These are phyloP conservation scores for Thinopyrum obtusiflorum DNA, from an alignment of 202 grass and related monocot genomes.

Conservation along the genomic window DNA sequence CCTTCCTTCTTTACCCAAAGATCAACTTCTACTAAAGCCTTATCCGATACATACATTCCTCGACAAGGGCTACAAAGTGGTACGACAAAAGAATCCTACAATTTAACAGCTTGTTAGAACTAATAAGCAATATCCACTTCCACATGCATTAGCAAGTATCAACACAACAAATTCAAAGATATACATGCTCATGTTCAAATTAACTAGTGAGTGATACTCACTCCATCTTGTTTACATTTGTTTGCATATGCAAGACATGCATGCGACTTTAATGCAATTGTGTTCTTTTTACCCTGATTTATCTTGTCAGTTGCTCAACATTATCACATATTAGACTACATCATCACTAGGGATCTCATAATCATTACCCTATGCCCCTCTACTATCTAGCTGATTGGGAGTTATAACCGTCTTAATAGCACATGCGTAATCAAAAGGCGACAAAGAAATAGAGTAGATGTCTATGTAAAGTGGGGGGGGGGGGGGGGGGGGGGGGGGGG, in stretches of 20 bases:
- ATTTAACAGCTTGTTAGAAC: conserved; percentile 18
- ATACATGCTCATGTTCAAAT: neutral
- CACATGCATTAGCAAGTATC: neutral
- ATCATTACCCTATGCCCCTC: neutral
- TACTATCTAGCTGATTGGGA: neutral
- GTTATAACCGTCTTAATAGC: neutral
- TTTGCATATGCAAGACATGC: neutral
- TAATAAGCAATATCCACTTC: neutral
- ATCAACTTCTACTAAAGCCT: conserved; percentile 25
- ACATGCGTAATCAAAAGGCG: neutral
- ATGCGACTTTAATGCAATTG: neutral
- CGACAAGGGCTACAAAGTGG: conserved; percentile 35
- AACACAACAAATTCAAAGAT: neutral
- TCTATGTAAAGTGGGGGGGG: neutral
- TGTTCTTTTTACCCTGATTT: neutral
- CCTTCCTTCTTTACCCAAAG: neutral
- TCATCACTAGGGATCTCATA: neutral
- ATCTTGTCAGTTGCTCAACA: neutral
- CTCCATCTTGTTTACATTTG: neutral
- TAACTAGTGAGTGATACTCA: neutral
- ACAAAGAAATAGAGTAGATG: neutral
- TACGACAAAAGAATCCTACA: conserved; percentile 12
- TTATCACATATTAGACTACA: neutral
- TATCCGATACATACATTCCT: conserved; percentile 26
- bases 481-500: too few relatives aligned